A percentile compares a stretch with the other conserved stretches of the same genome.
Conservation (phyloP, 140 eudicot genomes). For the Erigeron philadelphicus region DNA sequence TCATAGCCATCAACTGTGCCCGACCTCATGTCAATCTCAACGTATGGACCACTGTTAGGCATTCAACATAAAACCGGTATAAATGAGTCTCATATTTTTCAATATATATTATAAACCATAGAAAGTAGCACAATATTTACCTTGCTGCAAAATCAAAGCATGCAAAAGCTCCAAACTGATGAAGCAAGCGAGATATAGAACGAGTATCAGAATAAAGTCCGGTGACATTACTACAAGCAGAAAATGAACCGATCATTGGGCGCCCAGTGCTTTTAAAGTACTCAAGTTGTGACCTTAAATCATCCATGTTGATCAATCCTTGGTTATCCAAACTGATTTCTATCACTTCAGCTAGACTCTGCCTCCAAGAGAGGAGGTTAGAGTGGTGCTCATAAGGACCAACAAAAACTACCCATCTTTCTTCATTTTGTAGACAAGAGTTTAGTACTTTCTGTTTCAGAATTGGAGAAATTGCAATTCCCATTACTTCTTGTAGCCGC, state of each 20-base stretch:
- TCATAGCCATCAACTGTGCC: conserved; percentile 68
- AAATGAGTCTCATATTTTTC: background rate
- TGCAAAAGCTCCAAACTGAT: conserved; percentile 62
- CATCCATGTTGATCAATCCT: conserved; percentile 55
- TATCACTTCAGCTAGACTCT: conserved; percentile 71
- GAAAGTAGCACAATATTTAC: conserved; percentile 22
- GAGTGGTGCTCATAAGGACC: conserved; percentile 95
- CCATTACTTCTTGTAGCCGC: conserved; percentile 84
- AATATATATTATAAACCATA: too few relatives aligned
- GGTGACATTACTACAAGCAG: conserved; percentile 92
- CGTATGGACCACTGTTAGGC: conserved; percentile 56
- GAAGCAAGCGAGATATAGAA: conserved; percentile 56
- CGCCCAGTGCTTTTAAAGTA: conserved; percentile 33
- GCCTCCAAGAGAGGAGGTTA: conserved; percentile 76
- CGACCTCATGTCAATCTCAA: conserved; percentile 80
- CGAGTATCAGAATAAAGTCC: conserved; percentile 58
- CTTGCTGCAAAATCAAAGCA: conserved; percentile 92
- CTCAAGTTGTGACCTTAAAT: conserved; percentile 32
- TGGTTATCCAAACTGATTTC: conserved; percentile 55
- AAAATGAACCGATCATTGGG: conserved; percentile 77
- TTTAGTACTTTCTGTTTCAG: conserved; percentile 41
- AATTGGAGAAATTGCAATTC: conserved; percentile 50
- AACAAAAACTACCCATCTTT: conserved; percentile 84
- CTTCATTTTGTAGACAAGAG: conserved; percentile 32
- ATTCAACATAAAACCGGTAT: background rate